Conservation (phyloP, 1,284 basidiomycete genomes). For the Omphalotus olearius region DNA sequence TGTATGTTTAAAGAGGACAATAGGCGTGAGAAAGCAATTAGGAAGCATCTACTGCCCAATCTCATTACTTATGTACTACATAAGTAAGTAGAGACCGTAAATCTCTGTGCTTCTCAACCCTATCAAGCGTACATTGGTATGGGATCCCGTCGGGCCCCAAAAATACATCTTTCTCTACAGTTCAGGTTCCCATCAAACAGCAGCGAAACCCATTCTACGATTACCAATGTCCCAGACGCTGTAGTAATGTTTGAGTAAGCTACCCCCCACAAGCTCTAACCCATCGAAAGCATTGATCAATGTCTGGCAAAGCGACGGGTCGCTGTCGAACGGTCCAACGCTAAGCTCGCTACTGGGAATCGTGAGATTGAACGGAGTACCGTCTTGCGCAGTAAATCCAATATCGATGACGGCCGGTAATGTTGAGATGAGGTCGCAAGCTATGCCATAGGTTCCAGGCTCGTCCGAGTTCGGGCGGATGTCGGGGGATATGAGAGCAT, state of each 20-base stretch:
- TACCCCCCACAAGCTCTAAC: slow-evolving; percentile 45
- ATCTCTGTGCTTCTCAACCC: no score
- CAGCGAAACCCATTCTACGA: slow-evolving; percentile 46
- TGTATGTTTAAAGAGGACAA: no score
- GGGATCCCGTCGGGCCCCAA: no score
- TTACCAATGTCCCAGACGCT: slow-evolving; percentile 50
- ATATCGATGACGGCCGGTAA: slow-evolving; percentile 49
- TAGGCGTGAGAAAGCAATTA: no score
- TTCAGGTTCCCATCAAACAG: no score
- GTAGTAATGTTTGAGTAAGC: slow-evolving; percentile 53
- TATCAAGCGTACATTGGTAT: no score
- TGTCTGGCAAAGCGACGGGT: slow-evolving; percentile 45
- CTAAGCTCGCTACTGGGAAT: slow-evolving; percentile 52
- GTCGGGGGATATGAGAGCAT: slow-evolving; percentile 50
- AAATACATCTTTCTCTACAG: no score
- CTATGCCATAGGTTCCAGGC: slow-evolving; percentile 51
- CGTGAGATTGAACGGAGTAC: slow-evolving; percentile 46
- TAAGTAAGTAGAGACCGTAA: no score
- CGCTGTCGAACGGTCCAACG: slow-evolving; percentile 48
- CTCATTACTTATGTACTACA: no score
- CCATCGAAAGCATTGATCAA: slow-evolving; percentile 53
- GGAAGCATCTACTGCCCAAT: no score
- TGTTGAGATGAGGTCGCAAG: slow-evolving; percentile 40
- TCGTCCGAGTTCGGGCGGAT: slow-evolving; percentile 45
- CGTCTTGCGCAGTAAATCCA: slow-evolving; percentile 42